Conservation (phyloP, 2,329 filamentous ascomycete species). For the Aspergillus sp. region DNA sequence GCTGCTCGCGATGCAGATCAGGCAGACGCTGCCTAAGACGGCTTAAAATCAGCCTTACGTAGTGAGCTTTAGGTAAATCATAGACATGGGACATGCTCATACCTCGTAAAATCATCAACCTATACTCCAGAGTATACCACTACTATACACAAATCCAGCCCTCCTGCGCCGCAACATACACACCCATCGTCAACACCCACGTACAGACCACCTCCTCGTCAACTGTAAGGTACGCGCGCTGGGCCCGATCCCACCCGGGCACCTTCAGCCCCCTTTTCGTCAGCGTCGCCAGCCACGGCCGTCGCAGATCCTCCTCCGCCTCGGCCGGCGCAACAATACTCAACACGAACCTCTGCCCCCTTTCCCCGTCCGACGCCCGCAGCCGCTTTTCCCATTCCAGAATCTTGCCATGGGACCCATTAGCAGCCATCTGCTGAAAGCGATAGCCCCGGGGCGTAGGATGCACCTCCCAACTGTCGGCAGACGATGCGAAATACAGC, state of each 20-base stretch:
- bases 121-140: not conserved
- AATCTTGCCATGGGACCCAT: not conserved
- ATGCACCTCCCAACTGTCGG: not conserved
- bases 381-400: constrained; percentile 14
- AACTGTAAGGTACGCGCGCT: constrained; percentile 20
- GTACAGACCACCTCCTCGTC: constrained; percentile 27
- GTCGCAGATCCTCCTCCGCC: not conserved
- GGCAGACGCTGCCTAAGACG: constrained; percentile 13
- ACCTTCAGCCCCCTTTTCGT: constrained; percentile 22
- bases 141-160: constrained; percentile 20
- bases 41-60: constrained; percentile 14
- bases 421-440: not conserved
- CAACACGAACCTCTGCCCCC: constrained; percentile 12
- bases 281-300: constrained; percentile 15
- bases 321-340: constrained; percentile 5
- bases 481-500: not conserved
- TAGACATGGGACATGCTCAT: not conserved
- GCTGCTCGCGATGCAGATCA: constrained; percentile 50
- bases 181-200: constrained; percentile 28
- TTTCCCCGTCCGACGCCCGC: constrained; percentile 3
- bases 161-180: constrained; percentile 27
- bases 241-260: constrained; percentile 22
- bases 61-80: not conserved
- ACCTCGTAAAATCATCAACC: not conserved
- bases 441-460: not conserved